Percentiles rank a stretch among this genome's conserved stretches.
Conservation (phyloP, 1,139 yeast genomes). For the Debaryomyces singareniensis region DNA sequence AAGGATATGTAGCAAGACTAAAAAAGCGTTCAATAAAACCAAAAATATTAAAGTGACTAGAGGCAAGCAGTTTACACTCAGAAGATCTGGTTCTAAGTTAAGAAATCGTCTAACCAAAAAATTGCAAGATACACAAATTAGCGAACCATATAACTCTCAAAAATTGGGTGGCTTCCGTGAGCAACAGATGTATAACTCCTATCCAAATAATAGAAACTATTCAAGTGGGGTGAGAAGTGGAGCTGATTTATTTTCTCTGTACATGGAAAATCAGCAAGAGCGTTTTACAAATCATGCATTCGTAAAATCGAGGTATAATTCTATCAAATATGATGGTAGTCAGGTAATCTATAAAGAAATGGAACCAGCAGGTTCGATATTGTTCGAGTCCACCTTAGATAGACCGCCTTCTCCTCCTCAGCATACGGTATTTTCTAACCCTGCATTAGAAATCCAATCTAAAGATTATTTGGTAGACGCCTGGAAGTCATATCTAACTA, state of each 20-base stretch:
- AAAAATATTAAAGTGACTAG: too few species aligned
- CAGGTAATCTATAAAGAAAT: background rate
- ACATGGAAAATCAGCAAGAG: background rate
- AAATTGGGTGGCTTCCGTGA: too few species aligned
- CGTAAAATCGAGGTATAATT: constrained; percentile 1
- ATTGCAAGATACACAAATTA: too few species aligned
- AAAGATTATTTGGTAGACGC: constrained; percentile 16
- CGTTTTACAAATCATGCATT: background rate
- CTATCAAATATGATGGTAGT: background rate
- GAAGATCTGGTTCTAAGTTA: too few species aligned
- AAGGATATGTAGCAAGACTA: constrained; percentile 13
- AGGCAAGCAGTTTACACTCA: too few species aligned
- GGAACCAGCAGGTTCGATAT: background rate
- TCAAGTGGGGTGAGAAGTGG: too few species aligned
- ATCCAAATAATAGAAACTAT: too few species aligned
- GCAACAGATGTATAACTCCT: too few species aligned
- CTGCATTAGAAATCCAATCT: background rate
- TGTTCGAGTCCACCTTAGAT: too few species aligned
- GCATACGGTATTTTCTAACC: background rate
- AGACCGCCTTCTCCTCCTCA: background rate
- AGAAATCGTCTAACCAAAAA: too few species aligned
- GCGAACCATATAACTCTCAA: too few species aligned
- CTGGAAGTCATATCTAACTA: constrained; percentile 34
- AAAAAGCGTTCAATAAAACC: background rate
- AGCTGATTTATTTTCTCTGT: background rate